These are phyloP conservation scores for Aspergillus neoniger DNA, from an alignment of 2,329 filamentous ascomycete genomes.

Conservation along the genomic window DNA sequence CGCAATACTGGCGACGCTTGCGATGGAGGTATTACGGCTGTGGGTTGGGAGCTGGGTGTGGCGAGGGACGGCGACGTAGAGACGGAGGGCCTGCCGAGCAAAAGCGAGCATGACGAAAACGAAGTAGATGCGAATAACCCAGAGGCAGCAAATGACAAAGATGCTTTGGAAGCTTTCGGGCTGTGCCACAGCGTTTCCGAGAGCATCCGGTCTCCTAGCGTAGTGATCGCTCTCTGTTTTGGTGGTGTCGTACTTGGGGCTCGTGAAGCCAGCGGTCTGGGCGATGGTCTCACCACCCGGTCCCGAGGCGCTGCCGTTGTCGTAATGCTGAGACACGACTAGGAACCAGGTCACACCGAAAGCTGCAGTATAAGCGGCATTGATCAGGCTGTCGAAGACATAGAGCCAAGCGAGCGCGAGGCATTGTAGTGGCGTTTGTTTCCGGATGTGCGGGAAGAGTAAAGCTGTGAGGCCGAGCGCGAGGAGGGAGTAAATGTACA, in stretches of 20 bases:
- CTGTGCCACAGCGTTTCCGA: conserved; percentile 67
- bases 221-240: conserved; percentile 52
- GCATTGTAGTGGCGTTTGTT: conserved; percentile 75
- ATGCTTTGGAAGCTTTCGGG: conserved; percentile 74
- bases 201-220: conserved; percentile 40
- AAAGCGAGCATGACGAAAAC: conserved; percentile 80
- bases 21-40: conserved; percentile 47
- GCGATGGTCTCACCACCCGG: conserved; percentile 60
- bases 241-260: conserved; percentile 62
- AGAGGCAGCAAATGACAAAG: conserved; percentile 71
- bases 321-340: conserved; percentile 62
- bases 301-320: conserved; percentile 46
- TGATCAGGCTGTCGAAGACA: conserved; percentile 77
- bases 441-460: conserved; percentile 77
- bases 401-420: conserved; percentile 84
- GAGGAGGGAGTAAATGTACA: conserved; percentile 84
- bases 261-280: conserved; percentile 66
- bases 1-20: conserved; percentile 50
- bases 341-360: conserved; percentile 89
- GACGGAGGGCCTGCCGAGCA: conserved; percentile 73
- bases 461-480: conserved; percentile 68
- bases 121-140: conserved; percentile 78
- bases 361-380: conserved; percentile 75
- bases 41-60: conserved; percentile 44
- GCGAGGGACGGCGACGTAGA: conserved; percentile 50